phyloP scores from a whole-genome alignment of 257 asterid genomes.

The Vinca minor region DNA sequence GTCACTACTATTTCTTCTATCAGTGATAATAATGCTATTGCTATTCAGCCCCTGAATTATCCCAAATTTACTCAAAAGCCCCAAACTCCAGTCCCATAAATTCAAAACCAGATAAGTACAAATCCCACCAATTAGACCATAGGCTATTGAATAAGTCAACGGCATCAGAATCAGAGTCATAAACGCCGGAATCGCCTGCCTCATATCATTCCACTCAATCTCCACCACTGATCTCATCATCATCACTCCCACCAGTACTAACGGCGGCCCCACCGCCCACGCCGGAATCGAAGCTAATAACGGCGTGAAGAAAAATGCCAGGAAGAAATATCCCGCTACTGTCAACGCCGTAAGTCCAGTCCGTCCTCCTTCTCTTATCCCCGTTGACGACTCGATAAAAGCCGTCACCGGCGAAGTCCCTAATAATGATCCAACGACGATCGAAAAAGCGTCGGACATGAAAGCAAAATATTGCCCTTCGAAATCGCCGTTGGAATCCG shows the following conservation, averaged over 20 bases:
- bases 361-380: slow-evolving; percentile 84
- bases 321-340: slow-evolving; percentile 64
- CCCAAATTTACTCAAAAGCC: slow-evolving; percentile 29
- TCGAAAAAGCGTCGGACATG: slow-evolving; percentile 85
- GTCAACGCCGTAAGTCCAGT: slow-evolving; percentile 92
- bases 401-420: slow-evolving; percentile 95
- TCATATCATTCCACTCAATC: slow-evolving; percentile 86
- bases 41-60: slow-evolving; percentile 10
- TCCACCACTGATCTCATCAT: slow-evolving; percentile 95
- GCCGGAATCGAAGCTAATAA: slow-evolving; percentile 83
- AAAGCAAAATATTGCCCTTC: slow-evolving; percentile 92
- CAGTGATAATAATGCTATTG: no score
- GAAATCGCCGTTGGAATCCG: slow-evolving; percentile 53
- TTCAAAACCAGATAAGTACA: slow-evolving; percentile 59
- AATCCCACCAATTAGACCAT: slow-evolving; percentile 87
- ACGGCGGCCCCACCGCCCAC: slow-evolving; percentile 99
- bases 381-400: slow-evolving; percentile 85
- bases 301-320: slow-evolving; percentile 89
- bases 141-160: slow-evolving; percentile 81
- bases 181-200: slow-evolving; percentile 94
- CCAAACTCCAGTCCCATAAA: slow-evolving; percentile 59
- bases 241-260: slow-evolving; percentile 77
- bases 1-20: not conserved
- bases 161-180: slow-evolving; percentile 78
- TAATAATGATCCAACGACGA: slow-evolving; percentile 63